Evolutionary conservation across 2,329 filamentous ascomycete genomes (phyloP).

Genomic region (Claviceps lovelessii): DNA sequence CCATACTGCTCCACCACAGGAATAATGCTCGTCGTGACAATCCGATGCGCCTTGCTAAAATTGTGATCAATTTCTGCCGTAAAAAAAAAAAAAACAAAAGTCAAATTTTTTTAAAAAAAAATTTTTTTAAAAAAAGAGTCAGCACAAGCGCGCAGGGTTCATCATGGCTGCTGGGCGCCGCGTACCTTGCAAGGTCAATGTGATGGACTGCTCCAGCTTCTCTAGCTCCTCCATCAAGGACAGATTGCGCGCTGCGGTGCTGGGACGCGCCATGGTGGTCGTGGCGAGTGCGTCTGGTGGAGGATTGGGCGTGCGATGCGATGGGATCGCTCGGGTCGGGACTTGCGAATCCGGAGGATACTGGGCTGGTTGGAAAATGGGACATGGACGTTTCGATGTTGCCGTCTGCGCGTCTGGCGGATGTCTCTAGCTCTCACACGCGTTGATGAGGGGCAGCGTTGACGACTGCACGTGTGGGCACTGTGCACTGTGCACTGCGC

Average conservation of each 20-base stretch:
- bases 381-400: too few species aligned
- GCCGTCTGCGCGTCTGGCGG: too few species aligned
- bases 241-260: conserved; percentile 39
- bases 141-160: not conserved
- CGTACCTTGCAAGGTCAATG: conserved; percentile 77
- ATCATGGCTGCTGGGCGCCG: conserved; percentile 3
- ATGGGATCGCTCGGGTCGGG: not conserved
- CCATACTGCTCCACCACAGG: conserved; percentile 92
- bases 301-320: not conserved
- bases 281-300: too few species aligned
- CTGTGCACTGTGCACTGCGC: too few species aligned
- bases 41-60: conserved; percentile 90
- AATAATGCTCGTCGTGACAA: conserved; percentile 85
- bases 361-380: too few species aligned
- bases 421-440: too few species aligned
- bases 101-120: too few species aligned
- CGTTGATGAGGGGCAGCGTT: too few species aligned
- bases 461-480: too few species aligned
- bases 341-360: too few species aligned
- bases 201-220: conserved; percentile 91
- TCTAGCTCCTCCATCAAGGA: conserved; percentile 91
- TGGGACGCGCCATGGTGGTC: conserved; percentile 33
- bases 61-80: conserved; percentile 86
- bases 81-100: not conserved
- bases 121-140: conserved; percentile 6